Base-by-base conservation (phyloP, 768 basidiomycete genomes). In the Tylopilus plumbeoviolaceoides region DNA sequence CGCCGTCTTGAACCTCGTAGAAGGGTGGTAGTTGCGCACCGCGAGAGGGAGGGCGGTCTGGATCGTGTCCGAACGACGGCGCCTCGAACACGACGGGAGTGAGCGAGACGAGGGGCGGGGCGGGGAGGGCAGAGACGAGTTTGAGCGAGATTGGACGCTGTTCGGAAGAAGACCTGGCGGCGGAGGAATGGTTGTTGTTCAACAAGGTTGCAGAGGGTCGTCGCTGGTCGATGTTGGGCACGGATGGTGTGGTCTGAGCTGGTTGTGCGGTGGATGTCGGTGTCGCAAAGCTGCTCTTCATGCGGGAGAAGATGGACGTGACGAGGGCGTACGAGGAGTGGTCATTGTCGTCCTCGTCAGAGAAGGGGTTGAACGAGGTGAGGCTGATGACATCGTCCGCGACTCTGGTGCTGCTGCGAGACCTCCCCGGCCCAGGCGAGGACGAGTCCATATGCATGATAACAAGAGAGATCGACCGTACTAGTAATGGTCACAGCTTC, bases 311-410 rank as follows among this genome's bases (percentile, higher is more conserved):
- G 25, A 94, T 73, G 20, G 87, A 89, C 0, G 89, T 83, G 53
- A 93, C 86, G 50, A 93, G 75, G 7, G 89, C 85, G 66, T 91
- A 91, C 15, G 89, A 91, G 8, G 89, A 87, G 61, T 89, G 86
- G 59, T 92, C 91, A 64, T 90, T 82, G 69, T 93, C 91, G 65
- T 93, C 91, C 66, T 94, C 92, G 64, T 91, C 89, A n/a, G 88
- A 83, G 73, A 92, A 94, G 7, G 90, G 90, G 66, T 93, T 93
- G 77, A 88, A 91, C 46, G 89, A 89, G 27, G 92, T 94, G 51
- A 94, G 72, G 63, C 83, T 82, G 42, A 79, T 78, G 41, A 85
- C 78, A 74, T 89, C 89, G 47, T 85, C 75, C 18, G 56, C 67
- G 9, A 73, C 67, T 61, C 78, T 84, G 30, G 79, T 78, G 67